Evolutionary conservation across 2,329 filamentous ascomycete genomes (phyloP).

Genomic region (Mycosphaerella arachidis): DNA sequence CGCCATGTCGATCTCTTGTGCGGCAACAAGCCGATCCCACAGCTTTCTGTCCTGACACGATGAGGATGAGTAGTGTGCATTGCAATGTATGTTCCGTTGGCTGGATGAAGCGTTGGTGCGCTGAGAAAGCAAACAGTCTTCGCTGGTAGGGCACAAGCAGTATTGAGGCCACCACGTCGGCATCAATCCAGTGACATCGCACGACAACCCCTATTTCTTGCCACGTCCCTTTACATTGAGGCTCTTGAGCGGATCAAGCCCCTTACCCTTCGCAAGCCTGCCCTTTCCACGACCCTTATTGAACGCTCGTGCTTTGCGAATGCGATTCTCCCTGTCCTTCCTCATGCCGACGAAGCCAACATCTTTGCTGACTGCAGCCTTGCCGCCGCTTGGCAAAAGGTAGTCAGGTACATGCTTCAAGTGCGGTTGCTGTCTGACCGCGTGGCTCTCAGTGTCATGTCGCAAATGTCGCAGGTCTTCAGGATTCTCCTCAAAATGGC

Average conservation of each 20-base stretch:
- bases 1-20: no score
- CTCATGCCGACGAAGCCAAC: constrained; percentile 71
- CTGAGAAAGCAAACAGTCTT: no score
- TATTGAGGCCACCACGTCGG: no score
- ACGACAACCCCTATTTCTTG: constrained; percentile 26
- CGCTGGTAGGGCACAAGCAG: no score
- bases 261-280: constrained; percentile 56
- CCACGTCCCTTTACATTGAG: constrained; percentile 56
- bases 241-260: constrained; percentile 79
- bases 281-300: constrained; percentile 46
- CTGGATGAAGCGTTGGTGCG: no score
- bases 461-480: constrained; percentile 79
- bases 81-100: no score
- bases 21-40: no score
- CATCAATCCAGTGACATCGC: no score
- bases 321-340: constrained; percentile 48
- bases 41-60: no score
- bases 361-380: constrained; percentile 60
- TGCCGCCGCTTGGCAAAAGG: constrained; percentile 69
- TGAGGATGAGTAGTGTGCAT: no score
- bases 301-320: constrained; percentile 41
- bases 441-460: constrained; percentile 82
- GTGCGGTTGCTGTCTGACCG: constrained; percentile 80
- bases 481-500: constrained; percentile 96
- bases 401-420: constrained; percentile 94